Conservation (phyloP, 2,329 filamentous ascomycete genomes). For the Teratosphaeriaceae sp. region DNA sequence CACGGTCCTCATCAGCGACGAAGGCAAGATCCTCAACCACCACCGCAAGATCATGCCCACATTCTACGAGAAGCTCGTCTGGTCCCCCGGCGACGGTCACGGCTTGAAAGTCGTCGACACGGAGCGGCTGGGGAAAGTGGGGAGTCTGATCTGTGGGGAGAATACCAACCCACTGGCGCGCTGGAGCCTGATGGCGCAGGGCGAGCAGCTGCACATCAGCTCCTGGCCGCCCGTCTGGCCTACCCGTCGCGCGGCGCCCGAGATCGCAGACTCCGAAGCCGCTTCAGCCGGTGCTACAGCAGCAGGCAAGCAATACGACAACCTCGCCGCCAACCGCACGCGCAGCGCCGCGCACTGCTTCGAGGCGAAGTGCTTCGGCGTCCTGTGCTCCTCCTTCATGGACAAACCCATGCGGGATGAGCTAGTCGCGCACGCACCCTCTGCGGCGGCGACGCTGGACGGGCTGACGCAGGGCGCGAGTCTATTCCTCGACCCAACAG, state of each 20-base stretch:
- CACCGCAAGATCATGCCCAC: slow-evolving; percentile 51
- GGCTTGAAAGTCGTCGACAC: slow-evolving; percentile 45
- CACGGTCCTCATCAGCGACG: slow-evolving; percentile 40
- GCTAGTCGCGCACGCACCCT: slow-evolving; percentile 25
- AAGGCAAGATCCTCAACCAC: slow-evolving; percentile 44
- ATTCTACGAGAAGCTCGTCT: slow-evolving; percentile 52
- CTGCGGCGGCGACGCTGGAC: slow-evolving; percentile 28
- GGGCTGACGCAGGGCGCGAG: slow-evolving; percentile 39
- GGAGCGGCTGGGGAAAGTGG: slow-evolving; percentile 38
- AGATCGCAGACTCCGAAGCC: no score
- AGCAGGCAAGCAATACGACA: slow-evolving; percentile 44
- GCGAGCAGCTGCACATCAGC: slow-evolving; percentile 50
- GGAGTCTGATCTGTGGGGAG: slow-evolving; percentile 50
- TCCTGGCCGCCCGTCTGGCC: slow-evolving; percentile 53
- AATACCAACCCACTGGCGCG: slow-evolving; percentile 52
- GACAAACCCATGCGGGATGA: slow-evolving; percentile 30
- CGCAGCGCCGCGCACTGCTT: slow-evolving; percentile 51
- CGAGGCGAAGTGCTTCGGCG: slow-evolving; percentile 51
- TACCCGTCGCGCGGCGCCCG: slow-evolving; percentile 25
- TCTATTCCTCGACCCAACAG: slow-evolving; percentile 48
- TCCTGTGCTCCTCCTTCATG: slow-evolving; percentile 43
- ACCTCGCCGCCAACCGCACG: slow-evolving; percentile 47
- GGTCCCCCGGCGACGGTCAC: slow-evolving; percentile 47
- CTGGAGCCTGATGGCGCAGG: slow-evolving; percentile 48
- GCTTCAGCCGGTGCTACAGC: not conserved